Evolutionary conservation across 345 rosid species (phyloP), one percentile per base, ranked within the genome.

Genomic region (Brassica incana): DNA sequence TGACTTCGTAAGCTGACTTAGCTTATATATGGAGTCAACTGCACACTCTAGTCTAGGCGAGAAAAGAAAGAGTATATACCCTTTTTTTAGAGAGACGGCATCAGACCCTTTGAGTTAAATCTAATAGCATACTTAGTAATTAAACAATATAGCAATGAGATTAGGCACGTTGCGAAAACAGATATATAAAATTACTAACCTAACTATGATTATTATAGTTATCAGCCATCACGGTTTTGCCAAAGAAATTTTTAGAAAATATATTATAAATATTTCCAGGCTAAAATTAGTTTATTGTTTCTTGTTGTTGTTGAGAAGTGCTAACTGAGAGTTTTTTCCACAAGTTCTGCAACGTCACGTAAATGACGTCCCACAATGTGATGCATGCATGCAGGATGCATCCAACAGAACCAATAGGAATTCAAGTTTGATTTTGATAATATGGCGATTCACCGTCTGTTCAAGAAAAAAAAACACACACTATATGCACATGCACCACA

Each of bases 371-470:
- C 18, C 23, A 6, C 4, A 18, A 18, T 12, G 7, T 76, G 68
- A 69, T 69, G 35, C 67, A 67, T 76, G 73, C 45, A 48, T 48
- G 77, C 64, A 74, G 18, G 4, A 74, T 65, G 70, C 25, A 50
- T 11, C 18, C 62, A 48, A 27, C 43, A 54, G 64, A 74, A 50
- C 33, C 50, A 59, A 38, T 43, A 25, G 27, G 59, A 54, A 25
- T 36, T 7, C 38, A 67, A 61, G 67, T 27, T n/a, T 29, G 52
- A 66, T 35, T 11, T 3, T 7, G 36, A 12, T 45, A 35, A 14
- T 23, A 25, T 36, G 16, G 38, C 60, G 56, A 23, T 9, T 56
- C 52, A 23, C 72, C 66, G 35, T 29, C 6, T 62, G 36, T 27
- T 62, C 4, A 27, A 0, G n/a, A 5, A 11, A 4, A 10, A 3